Evolutionary conservation across 2,329 filamentous ascomycete species (phyloP).

Genomic region (Ustulina deusta): DNA sequence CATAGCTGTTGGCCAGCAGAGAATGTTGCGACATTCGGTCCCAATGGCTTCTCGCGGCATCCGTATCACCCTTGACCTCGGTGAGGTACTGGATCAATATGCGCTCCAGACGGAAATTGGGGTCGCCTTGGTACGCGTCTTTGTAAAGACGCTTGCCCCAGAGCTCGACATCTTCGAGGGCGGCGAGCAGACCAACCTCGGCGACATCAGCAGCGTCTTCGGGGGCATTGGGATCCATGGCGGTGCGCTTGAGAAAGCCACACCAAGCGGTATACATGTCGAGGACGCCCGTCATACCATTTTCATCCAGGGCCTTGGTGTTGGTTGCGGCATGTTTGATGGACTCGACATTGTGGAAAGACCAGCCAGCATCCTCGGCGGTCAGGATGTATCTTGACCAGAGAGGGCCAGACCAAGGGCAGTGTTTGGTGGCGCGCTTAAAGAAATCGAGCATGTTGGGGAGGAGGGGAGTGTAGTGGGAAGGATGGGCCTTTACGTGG

Average conservation of each 20-base stretch:
- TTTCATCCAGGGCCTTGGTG: constrained; percentile 83
- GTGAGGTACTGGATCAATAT: constrained; percentile 93
- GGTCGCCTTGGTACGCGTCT: constrained; percentile 83
- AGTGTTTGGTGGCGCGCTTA: constrained; percentile 86
- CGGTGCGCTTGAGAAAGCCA: constrained; percentile 87
- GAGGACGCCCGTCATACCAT: constrained; percentile 87
- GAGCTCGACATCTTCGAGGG: constrained; percentile 85
- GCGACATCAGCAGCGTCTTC: constrained; percentile 91
- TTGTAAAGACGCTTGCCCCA: constrained; percentile 82
- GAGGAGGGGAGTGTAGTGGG: constrained; percentile 54
- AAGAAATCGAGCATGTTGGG: constrained; percentile 75
- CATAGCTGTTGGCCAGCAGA: constrained; percentile 80
- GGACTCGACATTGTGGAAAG: constrained; percentile 84
- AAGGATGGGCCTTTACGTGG: constrained; percentile 53
- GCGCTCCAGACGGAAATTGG: constrained; percentile 86
- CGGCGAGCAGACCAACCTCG: constrained; percentile 87
- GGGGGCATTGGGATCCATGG: constrained; percentile 77
- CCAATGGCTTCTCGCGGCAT: constrained; percentile 83
- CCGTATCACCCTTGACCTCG: constrained; percentile 81
- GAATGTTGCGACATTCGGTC: constrained; percentile 73
- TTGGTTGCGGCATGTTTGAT: constrained; percentile 95
- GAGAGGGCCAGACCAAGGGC: constrained; percentile 89
- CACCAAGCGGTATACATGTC: constrained; percentile 97
- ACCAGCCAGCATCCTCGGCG: constrained; percentile 80
- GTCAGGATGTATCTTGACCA: constrained; percentile 92